Evolutionary conservation across 805 yeast species (phyloP), one percentile per base, ranked within the genome.

Genomic region (Metschnikowia noctiluminum): DNA sequence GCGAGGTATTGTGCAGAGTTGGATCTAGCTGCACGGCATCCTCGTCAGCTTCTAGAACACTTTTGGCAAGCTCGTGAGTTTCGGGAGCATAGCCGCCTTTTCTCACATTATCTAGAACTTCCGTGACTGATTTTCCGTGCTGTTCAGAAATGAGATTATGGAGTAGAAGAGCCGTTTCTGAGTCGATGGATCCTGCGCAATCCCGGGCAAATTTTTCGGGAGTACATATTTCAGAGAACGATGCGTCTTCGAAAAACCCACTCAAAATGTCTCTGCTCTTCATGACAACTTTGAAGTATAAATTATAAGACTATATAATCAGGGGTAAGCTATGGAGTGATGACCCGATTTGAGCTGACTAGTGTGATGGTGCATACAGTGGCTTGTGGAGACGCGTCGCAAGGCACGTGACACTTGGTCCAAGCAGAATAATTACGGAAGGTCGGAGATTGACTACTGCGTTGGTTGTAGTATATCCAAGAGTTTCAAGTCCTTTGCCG

Each of bases 211-310:
- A 47, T 28, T 42, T 42, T 6, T 47, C 50, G 7, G 27, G 35
- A 7, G 44, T 6, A 26, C 50, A 48, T 21, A 27, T 40, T n/a
- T 31, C 40, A 12, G 42, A 21, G 26, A 48, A 48, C 21, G 42
- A 37, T 3, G 44, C 39, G 30, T 48, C 50, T 6, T 42, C 16
- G 40, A 51, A 40, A 16, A 51, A 51, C 13, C 43, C 42, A 13
- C n/a, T 16, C 11, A 51, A 45, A 21, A 51, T 51, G 12, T 38
- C 40, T 11, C 38, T 28, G 38, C 50, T 48, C 13, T 51, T 44
- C 54, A 51, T 51, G 32, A 10, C 32, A 12, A 30, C 12, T 10
- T 5, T 12, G 10, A 6, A 30, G 6, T 9, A 30, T 3, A 30
- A 10, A 2, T 3, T 9, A 12, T 30, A 30, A 21, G 21, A 21